Conservation (phyloP, 768 basidiomycete genomes). For the Chiua virens region DNA sequence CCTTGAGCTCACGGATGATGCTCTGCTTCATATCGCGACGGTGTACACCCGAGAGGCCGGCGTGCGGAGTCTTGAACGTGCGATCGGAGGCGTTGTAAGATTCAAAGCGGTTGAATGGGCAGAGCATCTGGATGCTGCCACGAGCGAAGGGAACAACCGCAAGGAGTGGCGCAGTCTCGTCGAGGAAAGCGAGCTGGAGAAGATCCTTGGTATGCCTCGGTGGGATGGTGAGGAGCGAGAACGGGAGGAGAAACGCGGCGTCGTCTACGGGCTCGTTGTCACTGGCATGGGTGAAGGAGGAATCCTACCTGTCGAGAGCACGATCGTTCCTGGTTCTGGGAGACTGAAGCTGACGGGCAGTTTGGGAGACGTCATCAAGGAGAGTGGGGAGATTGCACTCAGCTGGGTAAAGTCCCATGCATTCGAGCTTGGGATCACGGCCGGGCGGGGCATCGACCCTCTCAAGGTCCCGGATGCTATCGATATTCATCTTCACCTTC, state of each 20-base stretch:
- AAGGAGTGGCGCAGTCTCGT: slow-evolving; percentile 60
- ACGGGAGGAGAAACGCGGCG: slow-evolving; percentile 67
- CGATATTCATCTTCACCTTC: slow-evolving; percentile 88
- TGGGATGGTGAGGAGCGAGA: slow-evolving; percentile 82
- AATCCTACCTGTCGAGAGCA: slow-evolving; percentile 82
- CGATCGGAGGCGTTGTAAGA: slow-evolving; percentile 85
- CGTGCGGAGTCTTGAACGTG: slow-evolving; percentile 86
- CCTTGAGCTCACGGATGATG: slow-evolving; percentile 66
- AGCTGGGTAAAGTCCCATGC: slow-evolving; percentile 92
- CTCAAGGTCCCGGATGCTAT: slow-evolving; percentile 69
- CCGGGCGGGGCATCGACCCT: slow-evolving; percentile 66
- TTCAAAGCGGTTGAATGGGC: slow-evolving; percentile 93
- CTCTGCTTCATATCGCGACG: slow-evolving; percentile 69
- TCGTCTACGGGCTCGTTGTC: slow-evolving; percentile 87
- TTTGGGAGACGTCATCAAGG: slow-evolving; percentile 89
- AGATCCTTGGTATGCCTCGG: slow-evolving; percentile 76
- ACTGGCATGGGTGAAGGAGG: slow-evolving; percentile 87
- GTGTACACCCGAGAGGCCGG: slow-evolving; percentile 90
- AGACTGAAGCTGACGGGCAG: slow-evolving; percentile 77
- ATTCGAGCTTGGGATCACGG: slow-evolving; percentile 76
- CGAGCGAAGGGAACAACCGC: slow-evolving; percentile 19
- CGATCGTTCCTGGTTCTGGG: slow-evolving; percentile 73
- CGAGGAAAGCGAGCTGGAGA: slow-evolving; percentile 71
- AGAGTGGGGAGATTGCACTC: slow-evolving; percentile 86
- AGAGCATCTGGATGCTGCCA: slow-evolving; percentile 45